Conservation (phyloP, 2,329 filamentous ascomycete species). For the Penicillium fuscoglaucum region DNA sequence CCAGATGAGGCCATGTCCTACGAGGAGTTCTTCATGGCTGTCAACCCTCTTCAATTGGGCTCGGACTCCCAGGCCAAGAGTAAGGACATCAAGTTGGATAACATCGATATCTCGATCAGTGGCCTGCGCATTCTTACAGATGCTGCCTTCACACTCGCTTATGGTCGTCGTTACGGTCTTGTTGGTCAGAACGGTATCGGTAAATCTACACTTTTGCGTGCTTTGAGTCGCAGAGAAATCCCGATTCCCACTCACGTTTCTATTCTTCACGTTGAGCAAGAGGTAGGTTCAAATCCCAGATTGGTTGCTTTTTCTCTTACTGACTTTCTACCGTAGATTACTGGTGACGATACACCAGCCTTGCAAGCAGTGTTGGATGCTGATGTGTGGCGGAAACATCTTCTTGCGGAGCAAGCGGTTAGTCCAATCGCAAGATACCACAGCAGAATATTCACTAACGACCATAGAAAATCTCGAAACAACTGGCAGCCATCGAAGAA, state of each 20-base stretch:
- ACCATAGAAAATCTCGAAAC: conserved; percentile 68
- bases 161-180: conserved; percentile 91
- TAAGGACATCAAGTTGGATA: conserved; percentile 98
- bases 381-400: conserved; percentile 96
- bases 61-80: conserved; percentile 73
- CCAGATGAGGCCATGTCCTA: conserved; percentile 85
- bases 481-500: conserved; percentile 73
- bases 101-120: conserved; percentile 89
- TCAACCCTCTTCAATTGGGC: conserved; percentile 92
- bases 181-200: conserved; percentile 99
- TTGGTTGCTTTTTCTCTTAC: not conserved
- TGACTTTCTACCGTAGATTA: conserved; percentile 61
- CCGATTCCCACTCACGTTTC: conserved; percentile 96
- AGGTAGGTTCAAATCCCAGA: conserved; percentile 57
- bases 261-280: conserved; percentile 98
- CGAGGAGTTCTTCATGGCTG: conserved; percentile 99
- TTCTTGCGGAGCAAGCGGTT: conserved; percentile 83
- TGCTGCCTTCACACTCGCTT: conserved; percentile 84
- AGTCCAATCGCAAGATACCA: conserved; percentile 32
- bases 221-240: conserved; percentile 88
- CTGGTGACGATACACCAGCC: conserved; percentile 90
- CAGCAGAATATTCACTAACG: not conserved
- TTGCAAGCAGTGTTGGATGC: conserved; percentile 94
- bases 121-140: conserved; percentile 87
- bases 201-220: conserved; percentile 91